Evolutionary conservation across 257 asterid species (phyloP).

Genomic region (Fraxinus americana): DNA sequence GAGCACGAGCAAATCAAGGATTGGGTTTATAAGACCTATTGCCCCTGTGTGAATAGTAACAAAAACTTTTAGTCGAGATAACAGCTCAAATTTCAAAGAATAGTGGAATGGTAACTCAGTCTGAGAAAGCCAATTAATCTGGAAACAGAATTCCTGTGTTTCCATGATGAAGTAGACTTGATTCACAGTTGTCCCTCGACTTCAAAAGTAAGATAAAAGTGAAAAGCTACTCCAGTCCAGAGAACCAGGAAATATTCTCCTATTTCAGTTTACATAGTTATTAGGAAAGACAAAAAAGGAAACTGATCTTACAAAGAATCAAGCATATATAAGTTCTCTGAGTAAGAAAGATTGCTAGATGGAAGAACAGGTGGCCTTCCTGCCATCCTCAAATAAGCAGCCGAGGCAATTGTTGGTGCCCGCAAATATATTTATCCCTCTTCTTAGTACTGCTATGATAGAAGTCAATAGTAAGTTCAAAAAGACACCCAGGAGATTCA

Average conservation of each 20-base stretch:
- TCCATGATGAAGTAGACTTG: constrained; percentile 9
- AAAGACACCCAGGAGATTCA: neutral
- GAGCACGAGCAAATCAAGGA: constrained; percentile 94
- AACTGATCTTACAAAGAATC: constrained; percentile 80
- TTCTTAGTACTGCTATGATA: constrained; percentile 6
- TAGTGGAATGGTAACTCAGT: neutral
- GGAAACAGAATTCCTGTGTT: constrained; percentile 4
- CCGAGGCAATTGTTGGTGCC: constrained; percentile 99
- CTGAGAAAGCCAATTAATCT: neutral
- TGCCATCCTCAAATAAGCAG: constrained; percentile 98
- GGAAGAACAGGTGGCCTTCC: constrained; percentile 99
- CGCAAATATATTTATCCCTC: constrained; percentile 37
- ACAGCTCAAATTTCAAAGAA: constrained; percentile 17
- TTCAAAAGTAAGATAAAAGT: constrained; percentile 7
- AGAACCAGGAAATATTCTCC: constrained; percentile 1
- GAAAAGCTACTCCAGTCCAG: constrained; percentile 9
- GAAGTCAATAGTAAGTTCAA: constrained; percentile 12
- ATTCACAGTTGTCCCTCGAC: constrained; percentile 7
- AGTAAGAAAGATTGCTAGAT: constrained; percentile 85
- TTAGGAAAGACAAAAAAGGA: constrained; percentile 3
- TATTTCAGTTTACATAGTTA: constrained; percentile 8
- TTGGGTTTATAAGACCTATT: constrained; percentile 88
- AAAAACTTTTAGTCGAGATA: constrained; percentile 29
- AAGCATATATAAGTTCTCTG: constrained; percentile 98
- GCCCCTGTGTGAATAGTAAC: constrained; percentile 64